Evolutionary conservation across 2,329 filamentous ascomycete genomes (phyloP), one percentile per base, ranked within the genome.

Genomic region (Trichoderma sp.): DNA sequence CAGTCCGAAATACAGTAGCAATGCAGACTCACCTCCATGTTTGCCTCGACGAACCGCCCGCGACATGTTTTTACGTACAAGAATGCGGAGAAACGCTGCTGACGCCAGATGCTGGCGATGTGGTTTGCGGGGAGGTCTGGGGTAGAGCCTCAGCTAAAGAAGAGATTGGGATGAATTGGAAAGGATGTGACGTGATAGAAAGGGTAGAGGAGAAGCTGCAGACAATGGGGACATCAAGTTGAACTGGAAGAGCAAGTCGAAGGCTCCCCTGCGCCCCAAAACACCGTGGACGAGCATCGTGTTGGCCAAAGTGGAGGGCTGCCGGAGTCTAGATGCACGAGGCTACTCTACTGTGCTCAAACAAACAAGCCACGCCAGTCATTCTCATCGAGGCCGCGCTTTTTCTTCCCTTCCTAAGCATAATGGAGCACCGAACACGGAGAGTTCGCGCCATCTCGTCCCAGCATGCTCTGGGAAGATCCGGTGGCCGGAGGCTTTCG

Each of bases 21-120:
- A 57, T 48, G 52, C 37, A 48, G 27, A 32, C 25, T 65, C 37
- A 54, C 50, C 35, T n/a, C 34, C 60, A 17, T 35, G 48, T 32
- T 52, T 54, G 60, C 48, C 39, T 63, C 32, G 59, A 63, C 37
- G 19, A 37, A 37, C 25, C 52, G 50, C 48, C 34, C 50, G 48
- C 63, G 63, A 65, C 52, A 50, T 58, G 54, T 67, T 59, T 59
- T 67, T 67, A 67, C 64, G 64, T 67, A 67, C 64, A 67, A 53
- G 64, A 67, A 9, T 67, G 64, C 64, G 64, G 64, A 67, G 64
- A 67, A 58, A 22, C 37, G 64, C 19, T 52, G 48, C 19, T 27
- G 64, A 37, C 61, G 50, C 35, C 50, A 35, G 61, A 57, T 56
- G 59, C 22, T 53, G 35, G 42, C 50, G 35, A 56, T 57, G 52